A percentile compares a stretch with the other conserved stretches of the same genome.
These are phyloP conservation scores for Shiraia sp. DNA, from an alignment of 2,329 filamentous ascomycete species.

Conservation along the genomic window DNA sequence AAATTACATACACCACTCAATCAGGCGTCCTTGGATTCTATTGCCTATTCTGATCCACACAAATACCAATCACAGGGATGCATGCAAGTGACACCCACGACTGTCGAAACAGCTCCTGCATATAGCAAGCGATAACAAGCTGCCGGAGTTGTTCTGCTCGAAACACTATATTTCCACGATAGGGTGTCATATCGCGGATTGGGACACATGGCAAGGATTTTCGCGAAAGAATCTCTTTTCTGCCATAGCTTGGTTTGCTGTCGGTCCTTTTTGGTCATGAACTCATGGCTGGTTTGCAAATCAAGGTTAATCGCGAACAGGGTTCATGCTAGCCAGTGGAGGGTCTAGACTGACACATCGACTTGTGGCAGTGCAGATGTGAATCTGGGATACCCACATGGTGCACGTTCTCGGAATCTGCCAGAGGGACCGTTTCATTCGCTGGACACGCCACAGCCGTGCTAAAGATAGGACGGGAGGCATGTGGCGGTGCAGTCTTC, in stretches of 20 bases:
- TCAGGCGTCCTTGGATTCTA: conserved; percentile 16
- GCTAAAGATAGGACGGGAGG: conserved; percentile 3
- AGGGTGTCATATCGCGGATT: not conserved
- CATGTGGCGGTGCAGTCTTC: conserved; percentile 11
- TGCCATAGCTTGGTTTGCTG: conserved; percentile 17
- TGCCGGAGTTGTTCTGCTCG: conserved; percentile 15
- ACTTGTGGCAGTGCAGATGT: conserved; percentile 30
- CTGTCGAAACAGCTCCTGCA: conserved; percentile 28
- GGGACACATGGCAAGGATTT: conserved; percentile 11
- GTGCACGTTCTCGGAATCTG: conserved; percentile 12
- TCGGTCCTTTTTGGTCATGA: conserved; percentile 12
- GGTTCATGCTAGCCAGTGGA: conserved; percentile 23
- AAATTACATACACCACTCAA: conserved; percentile 23
- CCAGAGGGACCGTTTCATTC: not conserved
- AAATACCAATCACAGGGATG: conserved; percentile 25
- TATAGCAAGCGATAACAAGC: no score
- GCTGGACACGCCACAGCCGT: conserved; percentile 1
- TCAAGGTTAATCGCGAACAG: conserved; percentile 15
- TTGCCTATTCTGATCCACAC: conserved; percentile 3
- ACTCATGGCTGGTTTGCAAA: conserved; percentile 8
- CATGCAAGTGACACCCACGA: conserved; percentile 11
- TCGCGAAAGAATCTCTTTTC: conserved; percentile 27
- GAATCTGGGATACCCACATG: conserved; percentile 14
- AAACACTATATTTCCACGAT: conserved; percentile 7
- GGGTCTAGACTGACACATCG: conserved; percentile 23